These are phyloP conservation scores for Beauveria caledonica DNA, from an alignment of 2,329 filamentous ascomycete genomes.

Conservation along the genomic window DNA sequence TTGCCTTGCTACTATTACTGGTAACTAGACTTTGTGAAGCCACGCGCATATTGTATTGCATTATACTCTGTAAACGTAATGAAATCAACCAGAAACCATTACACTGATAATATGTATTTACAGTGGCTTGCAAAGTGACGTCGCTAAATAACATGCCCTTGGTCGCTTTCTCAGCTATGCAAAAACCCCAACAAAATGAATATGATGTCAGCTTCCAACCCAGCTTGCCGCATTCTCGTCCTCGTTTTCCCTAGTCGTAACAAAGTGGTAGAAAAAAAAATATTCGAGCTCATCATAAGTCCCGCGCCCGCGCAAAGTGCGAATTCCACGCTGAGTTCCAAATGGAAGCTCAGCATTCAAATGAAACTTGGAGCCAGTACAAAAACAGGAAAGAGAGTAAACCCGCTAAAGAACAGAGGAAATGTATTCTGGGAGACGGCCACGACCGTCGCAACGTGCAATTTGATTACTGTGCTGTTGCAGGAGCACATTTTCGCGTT, in stretches of 20 bases:
- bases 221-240: background rate
- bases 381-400: constrained; percentile 2
- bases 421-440: constrained; percentile 8
- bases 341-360: constrained; percentile 7
- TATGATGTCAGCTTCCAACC: constrained; percentile 3
- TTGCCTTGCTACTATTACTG: background rate
- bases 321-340: constrained; percentile 2
- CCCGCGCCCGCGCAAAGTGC: constrained; percentile 5
- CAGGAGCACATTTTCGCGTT: background rate
- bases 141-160: constrained; percentile 10
- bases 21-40: background rate
- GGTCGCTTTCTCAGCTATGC: constrained; percentile 9
- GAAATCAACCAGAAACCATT: background rate
- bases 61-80: background rate
- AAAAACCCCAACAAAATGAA: constrained; percentile 9
- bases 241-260: constrained; percentile 4
- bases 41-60: background rate
- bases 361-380: constrained; percentile 8
- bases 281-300: constrained; percentile 9
- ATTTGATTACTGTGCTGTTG: constrained; percentile 7
- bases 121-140: constrained; percentile 9
- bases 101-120: constrained; percentile 1
- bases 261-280: constrained; percentile 4
- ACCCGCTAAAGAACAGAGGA: constrained; percentile 10
- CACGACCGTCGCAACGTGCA: constrained; percentile 1